A percentile compares a stretch with the other conserved stretches of the same genome.
These are phyloP conservation scores for Eucalyptus viminalis DNA, from an alignment of 345 rosid species.

Conservation along the genomic window DNA sequence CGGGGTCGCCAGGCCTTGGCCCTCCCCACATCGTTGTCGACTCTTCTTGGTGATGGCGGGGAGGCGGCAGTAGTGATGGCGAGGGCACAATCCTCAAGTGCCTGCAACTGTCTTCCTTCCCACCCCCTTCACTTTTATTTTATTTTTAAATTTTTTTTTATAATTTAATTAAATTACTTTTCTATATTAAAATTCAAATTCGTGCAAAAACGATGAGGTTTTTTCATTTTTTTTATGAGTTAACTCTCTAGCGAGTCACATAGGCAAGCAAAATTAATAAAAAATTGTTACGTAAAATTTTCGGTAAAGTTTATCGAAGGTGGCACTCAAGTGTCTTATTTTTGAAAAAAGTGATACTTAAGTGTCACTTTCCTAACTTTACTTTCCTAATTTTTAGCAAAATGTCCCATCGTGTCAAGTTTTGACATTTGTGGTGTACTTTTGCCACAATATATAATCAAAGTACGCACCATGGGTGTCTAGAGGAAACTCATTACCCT, in stretches of 20 bases:
- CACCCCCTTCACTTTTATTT: no score
- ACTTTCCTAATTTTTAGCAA: accelerated
- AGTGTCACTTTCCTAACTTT: accelerated
- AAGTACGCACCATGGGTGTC: accelerated
- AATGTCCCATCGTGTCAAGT: accelerated
- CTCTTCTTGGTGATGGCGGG: accelerated
- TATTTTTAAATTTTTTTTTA: no score
- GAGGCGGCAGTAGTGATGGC: accelerated
- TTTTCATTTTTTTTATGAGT: accelerated
- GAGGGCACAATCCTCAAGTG: no score
- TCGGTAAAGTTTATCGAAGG: accelerated
- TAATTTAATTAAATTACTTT: no score
- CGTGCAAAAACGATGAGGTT: accelerated
- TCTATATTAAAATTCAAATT: no score
- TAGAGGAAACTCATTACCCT: background rate
- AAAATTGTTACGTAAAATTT: no score
- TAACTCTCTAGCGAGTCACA: accelerated
- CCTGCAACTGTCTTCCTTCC: no score
- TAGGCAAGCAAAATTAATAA: no score
- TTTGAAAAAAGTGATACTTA: no score
- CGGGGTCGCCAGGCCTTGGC: accelerated
- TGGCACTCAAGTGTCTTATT: no score
- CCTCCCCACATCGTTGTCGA: accelerated
- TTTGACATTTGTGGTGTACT: accelerated
- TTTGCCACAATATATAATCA: no score